Evolutionary conservation across 257 asterid species (phyloP), one percentile per base, ranked within the genome.

Genomic region (Solanum ossicruentum): DNA sequence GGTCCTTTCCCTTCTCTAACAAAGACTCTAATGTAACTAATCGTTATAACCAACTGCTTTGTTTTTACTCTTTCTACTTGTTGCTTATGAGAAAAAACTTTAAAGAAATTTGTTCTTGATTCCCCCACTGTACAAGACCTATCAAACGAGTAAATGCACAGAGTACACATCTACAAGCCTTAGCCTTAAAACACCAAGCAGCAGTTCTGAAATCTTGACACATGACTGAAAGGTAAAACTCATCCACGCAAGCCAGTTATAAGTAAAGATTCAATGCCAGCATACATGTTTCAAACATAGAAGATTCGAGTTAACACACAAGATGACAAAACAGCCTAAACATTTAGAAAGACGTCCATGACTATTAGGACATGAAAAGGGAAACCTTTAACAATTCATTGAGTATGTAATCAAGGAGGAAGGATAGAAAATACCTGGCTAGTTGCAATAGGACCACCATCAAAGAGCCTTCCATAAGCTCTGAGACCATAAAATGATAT

Each of bases 401-500:
- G 52, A 79, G 69, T 55, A 36, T 77, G 57, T 81, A 26, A 56
- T n/a, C 51, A 83, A 89, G 66, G 43, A 11, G 67, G 55, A 87
- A 15, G 73, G 54, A 84, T 60, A 84, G 52, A 51, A 83, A 17
- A 57, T 89, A 94, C 99, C 98, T 94, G 99, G 87, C 99, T 96
- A 77, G 97, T 82, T 82, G 94, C 95, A 57, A 94, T 87, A 65
- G 98, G 98, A 67, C 99, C 99, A 20, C 94, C 95, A 77, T 96
- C 95, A 83, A 84, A 92, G 86, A 96, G 96, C 88, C 87, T 91
- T 45, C 98, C 98, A 79, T 92, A 89, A 71, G 98, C 89, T 87
- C 99, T 90, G 70, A 96, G 92, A 83, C 98, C 98, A 84, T 93
- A 94, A 80, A 94, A 96, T 7, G 99, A 96, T 91, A 96, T 89